Evolutionary conservation across 768 basidiomycete genomes (phyloP).

Genomic region (Tylopilus subfusipes): DNA sequence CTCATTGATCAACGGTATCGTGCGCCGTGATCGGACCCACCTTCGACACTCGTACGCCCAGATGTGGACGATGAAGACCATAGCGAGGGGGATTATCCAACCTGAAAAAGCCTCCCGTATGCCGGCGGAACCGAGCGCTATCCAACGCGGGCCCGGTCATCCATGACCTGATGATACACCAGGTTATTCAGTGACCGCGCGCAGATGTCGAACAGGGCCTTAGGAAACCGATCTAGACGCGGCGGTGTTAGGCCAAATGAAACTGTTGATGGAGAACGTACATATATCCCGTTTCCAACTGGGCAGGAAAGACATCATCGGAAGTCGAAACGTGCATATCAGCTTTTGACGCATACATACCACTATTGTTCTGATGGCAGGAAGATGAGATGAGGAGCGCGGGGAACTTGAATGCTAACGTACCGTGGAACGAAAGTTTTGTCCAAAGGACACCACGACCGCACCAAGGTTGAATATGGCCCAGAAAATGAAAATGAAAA

Average conservation of each 20-base stretch:
- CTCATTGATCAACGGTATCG: background rate
- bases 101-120: background rate
- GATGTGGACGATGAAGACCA: background rate
- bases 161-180: background rate
- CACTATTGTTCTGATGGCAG: background rate
- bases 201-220: background rate
- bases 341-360: background rate
- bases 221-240: background rate
- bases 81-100: background rate
- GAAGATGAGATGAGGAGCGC: no score
- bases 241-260: background rate
- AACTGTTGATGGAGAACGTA: background rate
- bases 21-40: background rate
- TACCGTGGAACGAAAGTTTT: slow-evolving; percentile 42
- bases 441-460: slow-evolving; percentile 72
- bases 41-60: background rate
- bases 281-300: slow-evolving; percentile 65
- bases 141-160: background rate
- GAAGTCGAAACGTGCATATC: background rate
- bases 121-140: background rate
- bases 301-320: background rate
- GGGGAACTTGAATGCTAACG: no score
- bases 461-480: slow-evolving; percentile 77
- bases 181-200: background rate
- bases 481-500: slow-evolving; percentile 76